Evolutionary conservation across 2,329 filamentous ascomycete species (phyloP).

Genomic region (Penicillium sp.): DNA sequence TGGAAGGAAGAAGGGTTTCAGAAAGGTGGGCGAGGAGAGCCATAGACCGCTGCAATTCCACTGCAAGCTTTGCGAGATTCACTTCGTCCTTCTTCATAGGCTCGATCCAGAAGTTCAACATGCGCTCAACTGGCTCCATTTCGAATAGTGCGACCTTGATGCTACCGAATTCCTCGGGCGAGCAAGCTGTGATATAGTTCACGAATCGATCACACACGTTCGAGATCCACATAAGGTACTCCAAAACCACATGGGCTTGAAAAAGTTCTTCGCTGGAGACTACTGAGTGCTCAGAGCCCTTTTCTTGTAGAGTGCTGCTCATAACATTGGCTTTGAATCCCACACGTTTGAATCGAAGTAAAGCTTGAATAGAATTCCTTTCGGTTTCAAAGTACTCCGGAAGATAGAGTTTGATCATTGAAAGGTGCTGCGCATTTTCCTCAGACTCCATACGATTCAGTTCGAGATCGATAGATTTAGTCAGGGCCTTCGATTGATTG

Average conservation of each 20-base stretch:
- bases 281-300: conserved; percentile 65
- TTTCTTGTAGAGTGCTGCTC: conserved; percentile 74
- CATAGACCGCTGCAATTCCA: conserved; percentile 78
- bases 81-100: conserved; percentile 78
- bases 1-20: conserved; percentile 70
- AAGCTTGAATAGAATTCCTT: conserved; percentile 79
- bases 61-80: conserved; percentile 77
- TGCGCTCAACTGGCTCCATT: conserved; percentile 85
- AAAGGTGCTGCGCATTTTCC: conserved; percentile 82
- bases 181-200: conserved; percentile 74
- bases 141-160: conserved; percentile 82
- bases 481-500: conserved; percentile 85
- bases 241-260: conserved; percentile 74
- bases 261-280: conserved; percentile 73
- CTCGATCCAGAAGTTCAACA: conserved; percentile 85
- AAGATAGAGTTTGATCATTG: conserved; percentile 84
- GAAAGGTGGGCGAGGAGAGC: conserved; percentile 83
- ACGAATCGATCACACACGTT: conserved; percentile 82
- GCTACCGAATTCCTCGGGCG: conserved; percentile 71
- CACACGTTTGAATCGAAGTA: conserved; percentile 83
- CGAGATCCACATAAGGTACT: conserved; percentile 81
- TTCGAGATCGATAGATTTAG: conserved; percentile 91
- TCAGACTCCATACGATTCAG: conserved; percentile 81
- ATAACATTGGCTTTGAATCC: conserved; percentile 83
- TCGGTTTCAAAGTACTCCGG: conserved; percentile 80